Evolutionary conservation across 148 eudicot genomes (phyloP).

Genomic region (Silene latifolia): DNA sequence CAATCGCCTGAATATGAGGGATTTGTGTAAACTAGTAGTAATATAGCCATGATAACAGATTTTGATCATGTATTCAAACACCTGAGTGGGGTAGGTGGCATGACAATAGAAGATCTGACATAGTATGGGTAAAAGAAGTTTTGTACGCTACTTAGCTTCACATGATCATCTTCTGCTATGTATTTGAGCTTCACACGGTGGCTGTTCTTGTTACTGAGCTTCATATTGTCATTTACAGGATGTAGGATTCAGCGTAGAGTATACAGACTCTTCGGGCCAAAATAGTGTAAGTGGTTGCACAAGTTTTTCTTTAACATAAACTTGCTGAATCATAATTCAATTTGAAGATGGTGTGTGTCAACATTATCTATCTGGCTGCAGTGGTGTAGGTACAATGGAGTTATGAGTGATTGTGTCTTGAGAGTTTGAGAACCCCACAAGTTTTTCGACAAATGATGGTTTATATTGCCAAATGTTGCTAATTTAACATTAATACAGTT

Average conservation of each 20-base stretch:
- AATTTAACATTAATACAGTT: neutral
- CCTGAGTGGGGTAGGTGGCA: neutral
- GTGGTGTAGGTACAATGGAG: too few species aligned
- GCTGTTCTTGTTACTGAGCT: conserved; percentile 20
- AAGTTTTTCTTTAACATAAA: neutral
- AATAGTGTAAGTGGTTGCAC: conserved; percentile 53
- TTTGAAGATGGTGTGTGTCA: neutral
- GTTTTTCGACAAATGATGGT: neutral
- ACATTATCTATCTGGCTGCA: conserved; percentile 14
- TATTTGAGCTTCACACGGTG: neutral
- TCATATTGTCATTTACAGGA: conserved; percentile 51
- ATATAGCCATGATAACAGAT: neutral
- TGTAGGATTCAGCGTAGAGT: conserved; percentile 87
- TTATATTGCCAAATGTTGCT: neutral
- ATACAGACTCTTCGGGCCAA: conserved; percentile 54
- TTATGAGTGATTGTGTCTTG: neutral
- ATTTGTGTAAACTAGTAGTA: neutral
- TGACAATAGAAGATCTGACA: neutral
- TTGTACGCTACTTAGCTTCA: neutral
- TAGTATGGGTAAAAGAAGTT: neutral
- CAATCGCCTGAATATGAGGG: neutral
- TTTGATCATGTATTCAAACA: neutral
- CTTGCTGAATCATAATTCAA: neutral
- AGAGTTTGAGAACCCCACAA: neutral
- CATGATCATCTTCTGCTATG: conserved; percentile 1